Base-by-base conservation (phyloP, 2,329 filamentous ascomycete species). In the Botrytis tulipae region DNA sequence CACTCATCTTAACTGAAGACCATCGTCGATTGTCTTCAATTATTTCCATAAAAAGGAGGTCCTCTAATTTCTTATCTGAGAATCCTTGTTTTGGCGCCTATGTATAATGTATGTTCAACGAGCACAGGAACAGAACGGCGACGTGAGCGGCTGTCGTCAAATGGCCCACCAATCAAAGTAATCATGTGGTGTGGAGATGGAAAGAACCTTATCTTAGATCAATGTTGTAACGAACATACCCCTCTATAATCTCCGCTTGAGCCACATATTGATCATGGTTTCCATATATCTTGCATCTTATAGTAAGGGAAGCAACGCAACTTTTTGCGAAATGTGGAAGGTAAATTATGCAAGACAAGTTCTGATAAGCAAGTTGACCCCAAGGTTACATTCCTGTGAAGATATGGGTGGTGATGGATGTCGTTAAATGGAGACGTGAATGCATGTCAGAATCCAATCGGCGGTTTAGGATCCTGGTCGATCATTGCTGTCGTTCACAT, bases 1-100 rank as follows among this genome's bases (percentile, higher is more conserved):
- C 51, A 69, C 69, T 40, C 54, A 40, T 61, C 51, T 46, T 32
- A 4, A 42, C 46, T 61, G 63, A 57, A 68, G 63, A 72, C 42
- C 42, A 35, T 32, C 57, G 62, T 61, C n/a, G 40, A 72, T 57
- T 61, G 37, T 14, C 35, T 68, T 61, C 6, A 61, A 29, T 35
- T 12, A 35, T 62, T 73, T 42, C 63, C 71, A 59, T 61, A 73
- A 73, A 69, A 57, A 69, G 71, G 63, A 73, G 71, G 63, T 69
- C 63, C 54, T 61, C n/a, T 46, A 32, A 61, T 73, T 69, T 54
- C 71, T 73, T 73, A 73, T 73, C 71, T 73, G 1, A 37, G 20
- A 1, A 62, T n/a, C 63, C 63, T 35, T 48, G 71, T 69, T 68
- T 44, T 61, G 35, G 71, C 71, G 63, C 54, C 32, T 73, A 69